A percentile compares a stretch with the other conserved stretches of the same genome.
These are phyloP conservation scores for Candida odintsovae DNA, from an alignment of 805 yeast species.

Conservation along the genomic window DNA sequence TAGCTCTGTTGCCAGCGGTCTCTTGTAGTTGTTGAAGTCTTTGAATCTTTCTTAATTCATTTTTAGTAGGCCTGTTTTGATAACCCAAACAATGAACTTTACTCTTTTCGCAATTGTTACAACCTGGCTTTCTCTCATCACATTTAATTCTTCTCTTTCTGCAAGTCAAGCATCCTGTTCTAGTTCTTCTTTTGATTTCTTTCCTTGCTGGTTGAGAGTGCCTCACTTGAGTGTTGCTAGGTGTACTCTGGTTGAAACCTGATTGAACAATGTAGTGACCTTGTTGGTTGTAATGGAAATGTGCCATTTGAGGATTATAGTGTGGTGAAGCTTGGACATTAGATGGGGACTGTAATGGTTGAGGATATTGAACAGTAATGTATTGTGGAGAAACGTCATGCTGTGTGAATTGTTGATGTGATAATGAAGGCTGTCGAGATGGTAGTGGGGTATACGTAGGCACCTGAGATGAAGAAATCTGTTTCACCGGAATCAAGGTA, in stretches of 20 bases:
- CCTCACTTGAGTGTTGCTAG: not conserved
- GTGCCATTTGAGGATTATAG: not conserved
- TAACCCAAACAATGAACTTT: constrained; percentile 18
- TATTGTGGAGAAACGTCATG: not conserved
- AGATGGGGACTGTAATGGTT: not conserved
- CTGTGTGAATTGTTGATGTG: not conserved
- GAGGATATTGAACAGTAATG: not conserved
- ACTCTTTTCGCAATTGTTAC: constrained; percentile 17
- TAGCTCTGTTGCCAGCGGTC: not conserved
- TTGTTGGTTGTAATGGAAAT: not conserved
- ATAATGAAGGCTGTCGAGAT: not conserved
- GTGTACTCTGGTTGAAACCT: not conserved
- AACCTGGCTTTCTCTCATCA: constrained; percentile 21
- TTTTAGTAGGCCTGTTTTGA: constrained; percentile 13
- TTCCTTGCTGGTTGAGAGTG: constrained; percentile 4
- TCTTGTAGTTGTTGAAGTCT: not conserved
- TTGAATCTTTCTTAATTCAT: constrained; percentile 9
- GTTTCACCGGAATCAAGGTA: not conserved
- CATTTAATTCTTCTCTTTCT: constrained; percentile 22
- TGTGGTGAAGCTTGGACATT: not conserved
- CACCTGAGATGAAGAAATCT: not conserved
- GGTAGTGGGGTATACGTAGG: not conserved
- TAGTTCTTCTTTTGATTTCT: constrained; percentile 14
- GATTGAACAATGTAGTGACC: not conserved
- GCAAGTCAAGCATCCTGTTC: constrained; percentile 22